These are phyloP conservation scores for Corinectria fuckeliana DNA, from an alignment of 2,329 filamentous ascomycete species.

Conservation along the genomic window DNA sequence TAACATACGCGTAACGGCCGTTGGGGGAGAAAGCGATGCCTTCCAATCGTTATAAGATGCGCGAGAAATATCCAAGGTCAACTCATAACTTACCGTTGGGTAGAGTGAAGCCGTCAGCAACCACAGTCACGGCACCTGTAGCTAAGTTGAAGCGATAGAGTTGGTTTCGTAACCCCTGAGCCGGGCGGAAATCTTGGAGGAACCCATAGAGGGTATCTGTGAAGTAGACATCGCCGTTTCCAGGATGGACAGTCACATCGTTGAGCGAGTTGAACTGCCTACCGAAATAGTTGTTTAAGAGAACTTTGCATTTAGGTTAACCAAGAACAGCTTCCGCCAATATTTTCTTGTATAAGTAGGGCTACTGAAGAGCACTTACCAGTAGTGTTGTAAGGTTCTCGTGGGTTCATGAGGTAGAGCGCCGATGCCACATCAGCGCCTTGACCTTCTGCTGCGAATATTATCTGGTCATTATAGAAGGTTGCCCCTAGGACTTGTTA, in stretches of 20 bases:
- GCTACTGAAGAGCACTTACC: conserved; percentile 41
- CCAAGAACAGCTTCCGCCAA: background rate
- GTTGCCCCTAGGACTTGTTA: too few relatives aligned
- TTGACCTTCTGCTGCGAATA: conserved; percentile 58
- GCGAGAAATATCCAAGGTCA: too few relatives aligned
- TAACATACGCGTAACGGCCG: conserved; percentile 59
- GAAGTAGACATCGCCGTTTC: conserved; percentile 67
- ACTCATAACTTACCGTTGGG: conserved; percentile 60
- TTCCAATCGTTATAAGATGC: conserved; percentile 31
- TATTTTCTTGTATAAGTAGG: accelerated
- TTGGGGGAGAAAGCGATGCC: conserved; percentile 63
- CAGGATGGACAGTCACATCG: conserved; percentile 60
- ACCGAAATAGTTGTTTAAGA: conserved; percentile 67
- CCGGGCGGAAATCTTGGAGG: conserved; percentile 62
- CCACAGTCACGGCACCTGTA: conserved; percentile 59
- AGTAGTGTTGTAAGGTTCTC: conserved; percentile 57
- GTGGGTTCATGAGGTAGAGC: conserved; percentile 36
- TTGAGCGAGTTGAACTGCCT: conserved; percentile 67
- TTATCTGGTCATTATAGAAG: conserved; percentile 55
- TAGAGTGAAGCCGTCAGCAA: conserved; percentile 62
- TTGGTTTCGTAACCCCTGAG: conserved; percentile 61
- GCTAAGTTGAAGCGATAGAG: conserved; percentile 62
- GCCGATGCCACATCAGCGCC: conserved; percentile 44
- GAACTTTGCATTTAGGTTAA: conserved; percentile 40
- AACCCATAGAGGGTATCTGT: conserved; percentile 67